Percentiles rank a stretch among this genome's conserved stretches.
These are phyloP conservation scores for Prunella vulgaris DNA, from an alignment of 257 asterid genomes.

Conservation along the genomic window DNA sequence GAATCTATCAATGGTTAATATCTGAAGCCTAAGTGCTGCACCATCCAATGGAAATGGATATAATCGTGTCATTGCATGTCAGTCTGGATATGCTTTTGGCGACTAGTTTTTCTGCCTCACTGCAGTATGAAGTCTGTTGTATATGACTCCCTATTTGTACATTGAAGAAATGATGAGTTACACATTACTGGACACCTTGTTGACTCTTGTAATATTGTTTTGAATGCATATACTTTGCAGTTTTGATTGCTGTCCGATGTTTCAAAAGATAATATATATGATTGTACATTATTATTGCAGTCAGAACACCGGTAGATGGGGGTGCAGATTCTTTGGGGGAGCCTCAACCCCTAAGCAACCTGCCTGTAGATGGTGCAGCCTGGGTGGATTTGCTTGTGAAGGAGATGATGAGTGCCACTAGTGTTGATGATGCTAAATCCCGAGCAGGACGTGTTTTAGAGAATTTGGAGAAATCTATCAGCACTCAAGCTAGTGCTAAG, in stretches of 20 bases:
- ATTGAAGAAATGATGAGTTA: neutral
- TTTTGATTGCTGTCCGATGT: neutral
- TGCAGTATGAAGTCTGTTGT: too few species aligned
- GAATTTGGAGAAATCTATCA: conserved; percentile 67
- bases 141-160: neutral
- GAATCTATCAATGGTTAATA: neutral
- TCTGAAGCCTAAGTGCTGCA: neutral
- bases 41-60: too few species aligned
- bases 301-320: conserved; percentile 18
- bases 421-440: conserved; percentile 67
- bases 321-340: conserved; percentile 29
- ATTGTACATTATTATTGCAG: conserved; percentile 27
- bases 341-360: conserved; percentile 32
- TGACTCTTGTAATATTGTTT: neutral
- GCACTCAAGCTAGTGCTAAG: conserved; percentile 35
- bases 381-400: conserved; percentile 76
- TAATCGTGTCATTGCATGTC: too few species aligned
- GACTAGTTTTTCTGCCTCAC: too few species aligned
- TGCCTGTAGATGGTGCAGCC: conserved; percentile 63
- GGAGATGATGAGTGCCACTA: conserved; percentile 68
- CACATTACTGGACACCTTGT: neutral
- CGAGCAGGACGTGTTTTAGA: conserved; percentile 58
- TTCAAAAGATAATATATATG: neutral
- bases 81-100: too few species aligned
- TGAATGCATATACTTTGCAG: neutral